Conservation (phyloP, 257 asterid genomes). For the Phtheirospermum japonicum region DNA sequence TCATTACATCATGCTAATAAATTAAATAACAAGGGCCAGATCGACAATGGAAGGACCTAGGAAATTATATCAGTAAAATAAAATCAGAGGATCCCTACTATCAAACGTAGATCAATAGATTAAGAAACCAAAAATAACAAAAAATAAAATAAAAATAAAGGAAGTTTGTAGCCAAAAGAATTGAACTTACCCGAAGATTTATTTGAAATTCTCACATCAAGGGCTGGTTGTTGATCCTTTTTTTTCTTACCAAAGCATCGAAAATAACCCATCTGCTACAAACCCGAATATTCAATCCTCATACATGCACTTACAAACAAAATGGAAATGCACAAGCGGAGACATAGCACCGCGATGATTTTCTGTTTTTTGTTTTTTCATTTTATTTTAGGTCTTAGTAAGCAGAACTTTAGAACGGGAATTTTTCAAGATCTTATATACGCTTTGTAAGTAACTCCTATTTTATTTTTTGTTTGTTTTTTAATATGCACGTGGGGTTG, state of each 20-base stretch:
- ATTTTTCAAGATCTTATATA: too few relatives aligned
- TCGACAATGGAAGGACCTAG: too few relatives aligned
- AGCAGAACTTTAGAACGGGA: too few relatives aligned
- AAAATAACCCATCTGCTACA: conserved; percentile 24
- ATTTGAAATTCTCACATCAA: not conserved
- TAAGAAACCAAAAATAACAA: not conserved
- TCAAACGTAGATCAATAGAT: not conserved
- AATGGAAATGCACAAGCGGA: not conserved
- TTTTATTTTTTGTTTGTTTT: too few relatives aligned
- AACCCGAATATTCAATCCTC: too few relatives aligned
- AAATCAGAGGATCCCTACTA: not conserved
- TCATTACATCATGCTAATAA: too few relatives aligned
- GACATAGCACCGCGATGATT: not conserved
- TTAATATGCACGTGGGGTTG: too few relatives aligned
- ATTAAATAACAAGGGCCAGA: too few relatives aligned
- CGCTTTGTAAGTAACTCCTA: too few relatives aligned
- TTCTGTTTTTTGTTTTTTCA: not conserved
- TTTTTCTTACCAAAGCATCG: conserved; percentile 20
- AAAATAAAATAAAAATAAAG: not conserved
- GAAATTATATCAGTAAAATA: not conserved
- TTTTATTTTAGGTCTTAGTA: not conserved
- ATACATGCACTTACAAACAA: not conserved
- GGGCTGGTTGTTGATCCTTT: not conserved
- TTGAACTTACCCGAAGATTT: not conserved
- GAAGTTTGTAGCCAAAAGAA: too few relatives aligned